Conservation (phyloP, 2,329 filamentous ascomycete species). For the Macrophomina phaseolina region DNA sequence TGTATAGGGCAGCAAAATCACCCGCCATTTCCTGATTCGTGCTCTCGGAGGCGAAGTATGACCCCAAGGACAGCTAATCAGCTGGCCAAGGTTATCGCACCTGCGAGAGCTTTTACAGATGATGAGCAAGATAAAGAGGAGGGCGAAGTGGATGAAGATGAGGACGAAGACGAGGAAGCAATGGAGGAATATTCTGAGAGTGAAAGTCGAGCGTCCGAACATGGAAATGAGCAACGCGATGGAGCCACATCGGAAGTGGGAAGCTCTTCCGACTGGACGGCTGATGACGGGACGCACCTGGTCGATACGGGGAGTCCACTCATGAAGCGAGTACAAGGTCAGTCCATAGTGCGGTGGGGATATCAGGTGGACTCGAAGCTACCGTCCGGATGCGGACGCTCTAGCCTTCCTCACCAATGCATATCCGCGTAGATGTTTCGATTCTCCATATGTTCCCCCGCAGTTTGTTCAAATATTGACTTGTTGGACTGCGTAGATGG, state of each 20-base stretch:
- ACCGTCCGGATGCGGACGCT: too few relatives aligned
- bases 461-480: too few relatives aligned
- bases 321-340: not conserved
- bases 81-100: not conserved
- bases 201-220: not conserved
- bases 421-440: too few relatives aligned
- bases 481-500: not conserved
- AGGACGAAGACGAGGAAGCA: not conserved
- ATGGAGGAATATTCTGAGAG: not conserved
- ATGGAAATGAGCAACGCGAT: not conserved
- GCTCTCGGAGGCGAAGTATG: not conserved
- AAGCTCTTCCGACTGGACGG: conserved; percentile 15
- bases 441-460: too few relatives aligned
- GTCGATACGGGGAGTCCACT: conserved; percentile 8
- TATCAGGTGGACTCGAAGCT: too few relatives aligned
- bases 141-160: not conserved
- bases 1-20: too few relatives aligned
- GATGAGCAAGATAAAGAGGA: not conserved
- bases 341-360: too few relatives aligned
- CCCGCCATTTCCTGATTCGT: not conserved
- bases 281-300: not conserved
- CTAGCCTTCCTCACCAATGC: too few relatives aligned
- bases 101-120: not conserved
- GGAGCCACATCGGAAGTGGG: conserved; percentile 13
- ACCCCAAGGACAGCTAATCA: not conserved